Evolutionary conservation across 768 basidiomycete species (phyloP), one percentile per base, ranked within the genome.

Genomic region (Naganishia randhawae): DNA sequence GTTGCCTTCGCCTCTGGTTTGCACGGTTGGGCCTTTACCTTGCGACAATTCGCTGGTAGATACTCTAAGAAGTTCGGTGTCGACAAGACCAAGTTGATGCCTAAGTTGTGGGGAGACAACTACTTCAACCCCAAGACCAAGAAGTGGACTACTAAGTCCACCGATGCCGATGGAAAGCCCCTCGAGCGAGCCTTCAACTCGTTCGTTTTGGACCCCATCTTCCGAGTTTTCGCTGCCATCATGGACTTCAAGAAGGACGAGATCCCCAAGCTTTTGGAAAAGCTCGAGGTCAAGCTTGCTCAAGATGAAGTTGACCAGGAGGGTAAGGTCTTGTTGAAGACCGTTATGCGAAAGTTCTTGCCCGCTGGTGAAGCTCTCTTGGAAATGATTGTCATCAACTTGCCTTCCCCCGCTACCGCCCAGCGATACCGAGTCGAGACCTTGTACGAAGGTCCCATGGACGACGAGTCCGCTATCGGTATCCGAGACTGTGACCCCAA

Each of bases 371-470:
- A 99, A 82, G 89, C 94, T 52, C 88, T 99, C 75, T 81, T 99
- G 83, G 96, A 98, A 86, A 99, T 99, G 96, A 97, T 97, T 82
- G 93, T 97, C 85, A 91, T 99, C 82, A 92, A 97, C 84, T 88
- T 99, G 72, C 95, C 96, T 51, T 99, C 96, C 27, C 95, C 94
- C 67, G 88, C 87, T 67, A 98, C 95, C 71, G 96, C 96, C 71
- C 96, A 99, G 83, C 86, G 89, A 65, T 98, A 98, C 83, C 94
- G 96, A 86, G 94, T 96, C 66, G 93, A 98, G 85, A 98, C 96
- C 73, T 88, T 99, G 71, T 98, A 99, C 82, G 96, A 99, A 80
- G 96, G 96, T 80, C 96, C 96, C 76, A 92, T 97, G 92, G 96
- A 99, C 83, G 96, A 99, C 79, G 96, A 99, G 83, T 96, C 92